Conservation (phyloP, 129 eudicot species). For the Artemisia annua region DNA sequence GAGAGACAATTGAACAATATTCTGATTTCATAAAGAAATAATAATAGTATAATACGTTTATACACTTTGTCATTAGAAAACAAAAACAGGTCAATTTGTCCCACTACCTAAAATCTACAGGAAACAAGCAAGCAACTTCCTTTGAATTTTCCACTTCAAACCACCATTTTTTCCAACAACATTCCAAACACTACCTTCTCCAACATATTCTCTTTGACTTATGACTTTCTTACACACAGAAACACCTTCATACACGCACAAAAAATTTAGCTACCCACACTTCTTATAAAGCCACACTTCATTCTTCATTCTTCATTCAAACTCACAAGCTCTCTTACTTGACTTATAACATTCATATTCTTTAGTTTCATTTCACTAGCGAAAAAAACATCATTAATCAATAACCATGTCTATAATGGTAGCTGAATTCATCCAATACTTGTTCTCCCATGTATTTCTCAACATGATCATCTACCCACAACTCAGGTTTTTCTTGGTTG, state of each 20-base stretch:
- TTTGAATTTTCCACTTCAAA: constrained; percentile 10
- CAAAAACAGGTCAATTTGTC: not conserved
- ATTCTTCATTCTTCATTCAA: not conserved
- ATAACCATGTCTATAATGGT: constrained; percentile 29
- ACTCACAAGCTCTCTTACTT: not conserved
- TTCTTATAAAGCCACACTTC: constrained; percentile 21
- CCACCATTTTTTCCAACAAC: constrained; percentile 20
- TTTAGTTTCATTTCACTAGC: constrained; percentile 14
- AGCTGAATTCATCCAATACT: constrained; percentile 35
- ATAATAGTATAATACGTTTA: too few species aligned
- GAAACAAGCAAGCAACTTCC: constrained; percentile 32
- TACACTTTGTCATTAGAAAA: too few species aligned
- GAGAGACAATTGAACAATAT: too few species aligned
- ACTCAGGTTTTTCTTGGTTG: constrained; percentile 6
- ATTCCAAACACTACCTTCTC: constrained; percentile 14
- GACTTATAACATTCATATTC: constrained; percentile 3
- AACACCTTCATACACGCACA: constrained; percentile 8
- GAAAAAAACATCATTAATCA: not conserved
- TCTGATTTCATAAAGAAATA: too few species aligned
- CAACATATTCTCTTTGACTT: constrained; percentile 1
- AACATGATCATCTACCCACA: constrained; percentile 28
- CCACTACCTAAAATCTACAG: not conserved
- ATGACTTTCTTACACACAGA: constrained; percentile 1
- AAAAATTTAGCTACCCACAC: not conserved
- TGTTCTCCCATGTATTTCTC: constrained; percentile 28